Evolutionary conservation across 2,329 filamentous ascomycete genomes (phyloP), one percentile per base, ranked within the genome.

Genomic region (Stachybotrys elegans): DNA sequence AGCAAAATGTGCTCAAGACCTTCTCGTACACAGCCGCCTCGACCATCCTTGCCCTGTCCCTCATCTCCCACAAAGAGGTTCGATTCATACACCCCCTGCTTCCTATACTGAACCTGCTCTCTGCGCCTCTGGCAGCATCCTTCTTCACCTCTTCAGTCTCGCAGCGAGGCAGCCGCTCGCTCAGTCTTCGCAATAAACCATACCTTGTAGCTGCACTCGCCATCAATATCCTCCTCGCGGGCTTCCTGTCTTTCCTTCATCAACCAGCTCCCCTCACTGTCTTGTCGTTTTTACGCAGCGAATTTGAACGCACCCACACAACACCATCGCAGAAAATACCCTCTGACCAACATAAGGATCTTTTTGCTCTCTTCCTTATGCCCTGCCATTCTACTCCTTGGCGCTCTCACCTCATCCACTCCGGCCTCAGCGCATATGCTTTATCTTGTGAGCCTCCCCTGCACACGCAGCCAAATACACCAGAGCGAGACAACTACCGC

Each of bases 381-480:
- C 93, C 93, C 9, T 98, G 93, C 68, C 93, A 98, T 71, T 88
- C 86, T 52, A 97, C 92, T 1, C 92, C 93, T 3, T 97, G 93
- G 92, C 86, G 91, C 56, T 90, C 86, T 14, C 87, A 94, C 58
- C 76, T 97, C 31, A 73, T 94, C 48, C 79, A 93, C 58, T 79
- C 88, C 0, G 69, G 72, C 22, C 81, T 96, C 43, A 69, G 79
- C 46, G 90, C 89, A 4, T 91, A 91, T 73, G 92, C 91, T 0
- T 71, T 97, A 14, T 86, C 86, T 6, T 98, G 93, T 64, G 91
- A 96, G 54, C 93, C 93, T 2, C 93, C 93, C 0, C 68, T 98
- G 12, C 69, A 84, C 55, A 79, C 79, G 0, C 61, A 61, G 3
- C 73, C 90, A 1, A 71, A 75, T 21, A 72, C 77, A 0, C 62